These are phyloP conservation scores for Globisporangium echinulatum DNA, from an alignment of 352 stramenopile species.

Conservation along the genomic window DNA sequence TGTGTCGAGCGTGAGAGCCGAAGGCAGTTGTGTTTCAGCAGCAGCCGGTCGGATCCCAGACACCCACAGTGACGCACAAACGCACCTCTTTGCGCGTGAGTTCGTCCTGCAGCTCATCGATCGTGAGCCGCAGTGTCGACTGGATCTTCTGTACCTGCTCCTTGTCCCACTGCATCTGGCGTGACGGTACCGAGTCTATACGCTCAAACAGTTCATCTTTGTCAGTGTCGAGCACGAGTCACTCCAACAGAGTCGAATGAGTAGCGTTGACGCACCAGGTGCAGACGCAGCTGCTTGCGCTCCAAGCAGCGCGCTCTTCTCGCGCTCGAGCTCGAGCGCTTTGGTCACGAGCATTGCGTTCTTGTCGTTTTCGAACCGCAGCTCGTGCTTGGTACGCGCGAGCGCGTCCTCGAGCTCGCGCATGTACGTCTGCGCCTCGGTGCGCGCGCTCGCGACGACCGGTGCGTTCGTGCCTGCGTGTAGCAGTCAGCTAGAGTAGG, in stretches of 20 bases:
- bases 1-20: neutral
- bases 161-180: constrained; percentile 52
- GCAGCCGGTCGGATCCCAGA: neutral
- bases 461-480: constrained; percentile 34
- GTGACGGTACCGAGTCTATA: constrained; percentile 8
- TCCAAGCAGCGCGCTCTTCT: constrained; percentile 52
- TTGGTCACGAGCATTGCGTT: constrained; percentile 65
- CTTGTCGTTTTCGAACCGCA: constrained; percentile 72
- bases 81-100: constrained; percentile 53
- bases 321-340: constrained; percentile 59
- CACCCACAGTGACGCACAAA: neutral
- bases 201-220: neutral
- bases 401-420: constrained; percentile 59
- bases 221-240: too few relatives aligned
- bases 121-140: constrained; percentile 56
- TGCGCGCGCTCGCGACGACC: constrained; percentile 43
- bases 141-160: constrained; percentile 72
- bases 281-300: neutral
- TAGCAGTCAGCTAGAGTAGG: too few relatives aligned
- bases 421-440: constrained; percentile 58
- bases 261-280: neutral
- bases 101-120: constrained; percentile 78
- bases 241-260: too few relatives aligned
- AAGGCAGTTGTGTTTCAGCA: neutral
- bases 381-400: constrained; percentile 45